Evolutionary conservation across 441 rosid genomes (phyloP).

Genomic region (Brassica hybrid): DNA sequence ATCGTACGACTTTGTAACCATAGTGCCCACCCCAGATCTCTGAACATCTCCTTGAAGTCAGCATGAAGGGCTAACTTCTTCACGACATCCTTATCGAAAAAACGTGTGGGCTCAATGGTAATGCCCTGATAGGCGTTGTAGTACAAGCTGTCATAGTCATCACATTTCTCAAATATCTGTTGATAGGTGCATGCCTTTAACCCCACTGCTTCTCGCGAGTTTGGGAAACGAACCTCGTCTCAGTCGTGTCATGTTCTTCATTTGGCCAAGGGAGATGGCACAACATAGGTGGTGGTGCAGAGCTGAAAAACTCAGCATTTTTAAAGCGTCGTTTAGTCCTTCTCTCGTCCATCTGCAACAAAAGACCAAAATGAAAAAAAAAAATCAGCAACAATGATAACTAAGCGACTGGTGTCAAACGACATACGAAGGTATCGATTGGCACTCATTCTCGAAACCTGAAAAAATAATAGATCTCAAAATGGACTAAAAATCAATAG

Average conservation of each 20-base stretch:
- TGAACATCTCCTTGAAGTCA: neutral
- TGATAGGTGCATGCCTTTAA: neutral
- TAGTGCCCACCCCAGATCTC: neutral
- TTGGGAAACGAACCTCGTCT: neutral
- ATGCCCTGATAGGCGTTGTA: neutral
- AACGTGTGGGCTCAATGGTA: neutral
- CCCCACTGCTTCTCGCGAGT: neutral
- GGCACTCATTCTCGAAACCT: neutral
- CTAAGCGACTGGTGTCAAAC: neutral
- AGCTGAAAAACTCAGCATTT: neutral
- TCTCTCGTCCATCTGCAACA: neutral
- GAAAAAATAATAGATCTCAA: too few relatives aligned
- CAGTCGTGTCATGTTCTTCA: neutral
- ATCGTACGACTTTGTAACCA: neutral
- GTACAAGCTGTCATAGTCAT: neutral
- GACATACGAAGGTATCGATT: neutral
- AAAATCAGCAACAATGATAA: too few relatives aligned
- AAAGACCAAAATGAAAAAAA: neutral
- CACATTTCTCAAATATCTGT: neutral
- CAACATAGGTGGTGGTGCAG: neutral
- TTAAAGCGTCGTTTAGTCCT: neutral
- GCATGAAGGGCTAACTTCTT: neutral
- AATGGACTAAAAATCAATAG: too few relatives aligned
- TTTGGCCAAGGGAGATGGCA: neutral
- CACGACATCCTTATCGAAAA: neutral